Conservation (phyloP, 805 yeast species). For the Schwanniomyces yamadae region DNA sequence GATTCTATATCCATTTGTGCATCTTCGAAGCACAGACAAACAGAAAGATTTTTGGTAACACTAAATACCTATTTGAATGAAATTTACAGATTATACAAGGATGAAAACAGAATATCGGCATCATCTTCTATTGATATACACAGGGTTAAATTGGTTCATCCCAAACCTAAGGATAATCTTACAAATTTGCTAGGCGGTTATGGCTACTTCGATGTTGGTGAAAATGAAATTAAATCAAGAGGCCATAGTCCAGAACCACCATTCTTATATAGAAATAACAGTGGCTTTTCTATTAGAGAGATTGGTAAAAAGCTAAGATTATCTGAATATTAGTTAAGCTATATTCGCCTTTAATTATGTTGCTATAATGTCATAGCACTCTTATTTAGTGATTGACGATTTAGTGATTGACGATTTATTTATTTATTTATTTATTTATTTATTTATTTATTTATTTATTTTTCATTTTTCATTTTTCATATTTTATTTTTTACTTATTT, state of each 20-base stretch:
- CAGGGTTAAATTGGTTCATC: slow-evolving; percentile 19
- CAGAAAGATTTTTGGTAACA: slow-evolving; percentile 53
- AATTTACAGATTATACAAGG: slow-evolving; percentile 29
- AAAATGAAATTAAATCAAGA: slow-evolving; percentile 50
- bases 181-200: slow-evolving; percentile 53
- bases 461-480: slow-evolving; percentile 1
- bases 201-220: slow-evolving; percentile 60
- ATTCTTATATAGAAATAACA: slow-evolving; percentile 35
- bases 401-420: slow-evolving; percentile 9
- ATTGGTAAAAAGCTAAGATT: slow-evolving; percentile 64
- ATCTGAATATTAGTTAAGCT: slow-evolving; percentile 54
- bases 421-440: slow-evolving; percentile 11
- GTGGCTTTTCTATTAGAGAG: slow-evolving; percentile 48
- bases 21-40: slow-evolving; percentile 60
- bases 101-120: slow-evolving; percentile 2
- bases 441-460: slow-evolving; percentile 9
- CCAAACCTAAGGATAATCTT: slow-evolving; percentile 24
- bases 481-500: slow-evolving; percentile 1
- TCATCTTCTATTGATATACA: slow-evolving; percentile 2
- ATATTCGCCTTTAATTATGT: slow-evolving; percentile 2
- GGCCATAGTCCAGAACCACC: slow-evolving; percentile 61
- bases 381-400: slow-evolving; percentile 10
- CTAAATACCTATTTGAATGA: slow-evolving; percentile 50
- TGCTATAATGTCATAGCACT: not conserved
- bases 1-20: slow-evolving; percentile 53